Conservation (phyloP, 106 monocot genomes). For the Acorus calamus region DNA sequence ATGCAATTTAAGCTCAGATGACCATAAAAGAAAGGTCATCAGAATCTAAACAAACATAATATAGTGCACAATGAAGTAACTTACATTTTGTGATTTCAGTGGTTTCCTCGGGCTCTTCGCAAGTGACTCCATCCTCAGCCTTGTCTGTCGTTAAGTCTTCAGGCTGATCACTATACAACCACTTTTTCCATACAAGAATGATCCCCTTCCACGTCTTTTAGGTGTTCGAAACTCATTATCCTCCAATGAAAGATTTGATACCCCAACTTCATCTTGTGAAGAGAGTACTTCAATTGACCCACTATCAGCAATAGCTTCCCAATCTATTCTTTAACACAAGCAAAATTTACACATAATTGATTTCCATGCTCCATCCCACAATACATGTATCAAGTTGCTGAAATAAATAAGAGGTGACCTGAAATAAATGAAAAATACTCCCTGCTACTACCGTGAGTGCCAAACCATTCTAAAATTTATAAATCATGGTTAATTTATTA, state of each 20-base stretch:
- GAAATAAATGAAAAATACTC: no score
- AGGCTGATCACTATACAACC: constrained; percentile 54
- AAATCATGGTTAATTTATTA: no score
- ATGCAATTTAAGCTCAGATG: no score
- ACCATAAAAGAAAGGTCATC: no score
- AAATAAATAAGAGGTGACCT: no score
- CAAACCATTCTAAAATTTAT: no score
- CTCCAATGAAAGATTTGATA: neutral
- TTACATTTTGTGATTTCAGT: neutral
- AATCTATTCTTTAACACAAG: constrained; percentile 13
- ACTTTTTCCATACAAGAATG: constrained; percentile 32
- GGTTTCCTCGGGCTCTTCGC: neutral
- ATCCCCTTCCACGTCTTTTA: constrained; percentile 33
- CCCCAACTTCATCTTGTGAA: neutral
- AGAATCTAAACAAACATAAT: no score
- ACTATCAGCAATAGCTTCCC: constrained; percentile 45
- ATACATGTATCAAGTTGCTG: no score
- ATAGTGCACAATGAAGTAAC: neutral
- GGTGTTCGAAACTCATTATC: neutral
- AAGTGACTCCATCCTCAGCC: constrained; percentile 9
- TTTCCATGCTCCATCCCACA: no score
- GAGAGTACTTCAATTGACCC: constrained; percentile 1
- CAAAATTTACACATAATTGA: no score
- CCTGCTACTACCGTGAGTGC: no score
- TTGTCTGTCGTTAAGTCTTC: constrained; percentile 2